A percentile compares a stretch with the other conserved stretches of the same genome.
Conservation (phyloP, 352 stramenopile species). For the Blastocystis sp. region DNA sequence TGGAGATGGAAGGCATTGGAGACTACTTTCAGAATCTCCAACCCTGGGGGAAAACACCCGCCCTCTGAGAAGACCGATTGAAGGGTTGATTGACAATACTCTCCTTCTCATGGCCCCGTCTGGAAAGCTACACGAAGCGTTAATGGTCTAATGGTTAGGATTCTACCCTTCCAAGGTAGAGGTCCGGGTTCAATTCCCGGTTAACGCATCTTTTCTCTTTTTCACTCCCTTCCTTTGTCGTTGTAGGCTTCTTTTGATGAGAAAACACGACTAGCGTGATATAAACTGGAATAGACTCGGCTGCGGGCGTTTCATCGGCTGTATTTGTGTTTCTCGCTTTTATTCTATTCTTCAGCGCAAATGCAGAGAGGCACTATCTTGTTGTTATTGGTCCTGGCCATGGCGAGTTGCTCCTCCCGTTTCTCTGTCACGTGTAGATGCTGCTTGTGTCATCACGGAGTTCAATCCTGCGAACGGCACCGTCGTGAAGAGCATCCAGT, state of each 20-base stretch:
- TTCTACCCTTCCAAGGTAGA: slow-evolving; percentile 59
- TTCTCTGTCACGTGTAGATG: slow-evolving; percentile 2
- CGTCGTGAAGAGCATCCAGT: slow-evolving; percentile 23
- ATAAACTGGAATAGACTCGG: no score
- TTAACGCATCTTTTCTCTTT: slow-evolving; percentile 50
- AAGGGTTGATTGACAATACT: no score
- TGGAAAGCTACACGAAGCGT: background rate
- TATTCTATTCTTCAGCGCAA: background rate
- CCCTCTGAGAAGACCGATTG: no score
- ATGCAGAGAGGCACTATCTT: background rate
- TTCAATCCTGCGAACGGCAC: slow-evolving; percentile 27
- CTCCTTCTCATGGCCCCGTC: no score
- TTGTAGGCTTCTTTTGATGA: no score
- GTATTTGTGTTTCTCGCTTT: background rate
- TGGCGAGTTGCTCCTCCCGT: background rate
- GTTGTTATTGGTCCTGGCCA: background rate
- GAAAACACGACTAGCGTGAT: no score
- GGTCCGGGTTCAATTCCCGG: slow-evolving; percentile 67
- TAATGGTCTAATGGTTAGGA: slow-evolving; percentile 65
- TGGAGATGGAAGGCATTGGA: no score
- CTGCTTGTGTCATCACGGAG: background rate
- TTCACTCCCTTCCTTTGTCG: background rate
- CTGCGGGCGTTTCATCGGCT: background rate
- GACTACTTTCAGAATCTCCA: no score
- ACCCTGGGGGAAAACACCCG: no score